Evolutionary conservation across 1,284 basidiomycete species (phyloP).

Genomic region (Trichosporon asahii): DNA sequence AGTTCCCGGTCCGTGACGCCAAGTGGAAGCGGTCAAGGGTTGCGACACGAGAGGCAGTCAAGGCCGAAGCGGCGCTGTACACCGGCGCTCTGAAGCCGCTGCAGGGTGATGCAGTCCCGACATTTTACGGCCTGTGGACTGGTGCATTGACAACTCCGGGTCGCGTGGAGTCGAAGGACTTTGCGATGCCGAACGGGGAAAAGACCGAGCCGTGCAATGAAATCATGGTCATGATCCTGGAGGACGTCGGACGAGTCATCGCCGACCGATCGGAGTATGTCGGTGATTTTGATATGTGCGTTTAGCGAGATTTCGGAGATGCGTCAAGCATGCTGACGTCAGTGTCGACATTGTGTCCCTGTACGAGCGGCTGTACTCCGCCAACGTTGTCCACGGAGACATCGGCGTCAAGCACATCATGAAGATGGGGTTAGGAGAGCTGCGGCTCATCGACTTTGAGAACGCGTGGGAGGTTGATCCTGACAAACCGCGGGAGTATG

Average conservation of each 20-base stretch:
- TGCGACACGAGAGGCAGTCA: not conserved
- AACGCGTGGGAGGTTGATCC: conserved; percentile 11
- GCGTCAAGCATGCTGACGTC: conserved; percentile 7
- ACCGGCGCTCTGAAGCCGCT: not conserved
- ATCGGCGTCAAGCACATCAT: conserved; percentile 10
- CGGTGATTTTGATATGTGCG: not conserved
- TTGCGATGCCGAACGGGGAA: not conserved
- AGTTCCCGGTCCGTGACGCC: conserved; percentile 2
- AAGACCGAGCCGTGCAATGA: not conserved
- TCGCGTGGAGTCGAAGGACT: not conserved
- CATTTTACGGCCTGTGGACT: conserved; percentile 13
- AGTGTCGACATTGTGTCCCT: not conserved
- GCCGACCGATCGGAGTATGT: not conserved
- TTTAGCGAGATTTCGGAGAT: not conserved
- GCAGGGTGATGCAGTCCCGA: conserved; percentile 10
- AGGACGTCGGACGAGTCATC: conserved; percentile 8
- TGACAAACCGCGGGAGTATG: not conserved
- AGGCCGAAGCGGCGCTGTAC: conserved; percentile 14
- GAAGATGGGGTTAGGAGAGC: not conserved
- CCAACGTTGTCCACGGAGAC: conserved; percentile 14
- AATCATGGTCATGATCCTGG: conserved; percentile 12
- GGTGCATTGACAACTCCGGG: not conserved
- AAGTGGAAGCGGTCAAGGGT: conserved; percentile 1
- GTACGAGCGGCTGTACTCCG: conserved; percentile 11
- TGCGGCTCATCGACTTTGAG: conserved; percentile 12